Evolutionary conservation across 768 basidiomycete genomes (phyloP), one percentile per base, ranked within the genome.

Genomic region (Cystofilobasidium capitatum): DNA sequence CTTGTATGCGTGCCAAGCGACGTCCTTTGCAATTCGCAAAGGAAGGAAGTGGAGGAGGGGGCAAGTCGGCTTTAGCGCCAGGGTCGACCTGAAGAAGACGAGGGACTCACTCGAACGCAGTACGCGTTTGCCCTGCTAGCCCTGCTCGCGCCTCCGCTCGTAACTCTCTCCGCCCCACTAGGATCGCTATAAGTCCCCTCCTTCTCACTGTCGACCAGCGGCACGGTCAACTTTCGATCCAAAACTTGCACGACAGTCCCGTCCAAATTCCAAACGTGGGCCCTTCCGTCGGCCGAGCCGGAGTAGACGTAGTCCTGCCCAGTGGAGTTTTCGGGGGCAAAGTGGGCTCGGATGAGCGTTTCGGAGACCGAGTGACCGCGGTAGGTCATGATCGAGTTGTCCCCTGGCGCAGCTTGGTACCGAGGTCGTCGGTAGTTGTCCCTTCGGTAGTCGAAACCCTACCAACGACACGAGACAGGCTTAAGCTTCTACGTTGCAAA

Each of bases 261-360:
- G 75, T 98, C 96, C 63, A 99, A 81, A 1, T 89, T 89, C 89
- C 91, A 99, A 67, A 91, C 89, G 76, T 94, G 92, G 62, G 94
- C 84, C 69, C 77, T 82, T 14, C 91, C 90, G 74, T 96, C 89
- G 9, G 86, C 82, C 22, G 89, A 89, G 31, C 94, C 94, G 26
- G 91, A 93, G 77, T 97, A 98, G 49, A 99, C 83, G 78, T 98
- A 99, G 72, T 88, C 66, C 84, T 82, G 75, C 12, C 92, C 91
- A 9, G 96, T 99, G 6, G 91, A 91, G 76, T 91, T 88, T 6
- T 81, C 81, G 26, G 96, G 96, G 72, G 91, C 93, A 79, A 98
- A 99, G 78, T 97, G 88, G 75, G 93, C 97, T 64, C 96, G 83
- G 72, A 99, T 96, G 65, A 99, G 83, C 0, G 96, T 99, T 49